These are phyloP conservation scores for Exidia glandulosa DNA, from an alignment of 768 basidiomycete genomes.

Conservation along the genomic window DNA sequence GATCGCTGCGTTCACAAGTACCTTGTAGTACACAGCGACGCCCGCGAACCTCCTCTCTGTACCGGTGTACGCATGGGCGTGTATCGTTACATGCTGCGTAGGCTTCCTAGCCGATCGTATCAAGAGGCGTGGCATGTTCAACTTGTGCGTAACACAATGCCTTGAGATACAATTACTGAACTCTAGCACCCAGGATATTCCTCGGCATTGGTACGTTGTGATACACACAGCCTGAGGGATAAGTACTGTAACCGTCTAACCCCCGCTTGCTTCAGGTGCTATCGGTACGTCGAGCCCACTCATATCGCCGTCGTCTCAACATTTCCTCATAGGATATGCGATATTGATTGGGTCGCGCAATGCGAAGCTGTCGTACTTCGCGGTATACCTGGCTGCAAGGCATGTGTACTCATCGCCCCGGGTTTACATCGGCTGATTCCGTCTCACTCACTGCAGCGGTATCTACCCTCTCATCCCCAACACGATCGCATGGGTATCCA, in stretches of 20 bases:
- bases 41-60: conserved; percentile 68
- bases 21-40: conserved; percentile 62
- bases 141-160: conserved; percentile 34
- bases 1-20: conserved; percentile 66
- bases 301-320: neutral
- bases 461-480: conserved; percentile 69
- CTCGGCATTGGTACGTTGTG: conserved; percentile 18
- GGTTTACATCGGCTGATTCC: too few relatives aligned
- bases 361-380: conserved; percentile 58
- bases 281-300: neutral
- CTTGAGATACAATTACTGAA: too few relatives aligned
- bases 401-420: conserved; percentile 17
- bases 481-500: conserved; percentile 58
- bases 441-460: too few relatives aligned
- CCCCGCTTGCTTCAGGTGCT: too few relatives aligned
- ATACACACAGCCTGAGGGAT: too few relatives aligned
- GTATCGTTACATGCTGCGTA: conserved; percentile 51
- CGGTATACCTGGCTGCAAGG: conserved; percentile 61
- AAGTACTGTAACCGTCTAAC: too few relatives aligned
- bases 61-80: conserved; percentile 63
- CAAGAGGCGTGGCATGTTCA: conserved; percentile 50
- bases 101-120: conserved; percentile 54
- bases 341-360: conserved; percentile 54
- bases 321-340: conserved; percentile 54
- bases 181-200: conserved; percentile 2